phyloP scores from a whole-genome alignment of 2,329 filamentous ascomycete genomes.

The Colletotrichum filicis region DNA sequence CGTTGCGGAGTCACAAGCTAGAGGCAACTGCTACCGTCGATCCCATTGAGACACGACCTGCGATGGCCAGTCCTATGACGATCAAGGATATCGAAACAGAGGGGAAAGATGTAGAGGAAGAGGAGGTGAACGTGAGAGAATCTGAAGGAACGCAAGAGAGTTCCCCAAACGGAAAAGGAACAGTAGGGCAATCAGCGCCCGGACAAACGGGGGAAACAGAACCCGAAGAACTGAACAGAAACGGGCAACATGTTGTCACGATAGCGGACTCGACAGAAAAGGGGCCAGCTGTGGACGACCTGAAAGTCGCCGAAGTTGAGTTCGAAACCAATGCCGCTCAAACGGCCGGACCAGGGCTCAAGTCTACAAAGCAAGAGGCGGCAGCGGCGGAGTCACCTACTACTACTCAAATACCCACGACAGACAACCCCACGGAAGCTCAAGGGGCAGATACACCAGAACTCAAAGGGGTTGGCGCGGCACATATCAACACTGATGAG shows the following conservation, averaged over 20 bases:
- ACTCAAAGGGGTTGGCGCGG: slow-evolving; percentile 42
- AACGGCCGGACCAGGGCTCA: not conserved
- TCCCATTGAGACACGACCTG: slow-evolving; percentile 5
- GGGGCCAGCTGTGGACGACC: not conserved
- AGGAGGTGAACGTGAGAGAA: not conserved
- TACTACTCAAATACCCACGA: not conserved
- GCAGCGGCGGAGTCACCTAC: not conserved
- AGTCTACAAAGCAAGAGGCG: not conserved
- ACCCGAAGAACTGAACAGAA: slow-evolving; percentile 33
- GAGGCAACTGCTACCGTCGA: not conserved
- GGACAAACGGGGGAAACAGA: slow-evolving; percentile 36
- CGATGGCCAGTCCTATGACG: slow-evolving; percentile 13
- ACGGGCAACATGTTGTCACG: slow-evolving; percentile 10
- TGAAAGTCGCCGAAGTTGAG: not conserved
- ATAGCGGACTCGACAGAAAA: not conserved
- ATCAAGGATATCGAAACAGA: not conserved
- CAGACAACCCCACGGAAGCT: not conserved
- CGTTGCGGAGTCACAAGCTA: not conserved
- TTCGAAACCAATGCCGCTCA: not conserved
- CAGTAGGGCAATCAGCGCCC: slow-evolving; percentile 26
- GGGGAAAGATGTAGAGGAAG: not conserved
- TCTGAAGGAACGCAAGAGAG: not conserved
- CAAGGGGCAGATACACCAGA: slow-evolving; percentile 22
- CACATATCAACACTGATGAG: slow-evolving; percentile 36
- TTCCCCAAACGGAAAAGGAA: not conserved